Base-by-base conservation (phyloP, 208 protist genomes). In the Leishmania mexicana region DNA sequence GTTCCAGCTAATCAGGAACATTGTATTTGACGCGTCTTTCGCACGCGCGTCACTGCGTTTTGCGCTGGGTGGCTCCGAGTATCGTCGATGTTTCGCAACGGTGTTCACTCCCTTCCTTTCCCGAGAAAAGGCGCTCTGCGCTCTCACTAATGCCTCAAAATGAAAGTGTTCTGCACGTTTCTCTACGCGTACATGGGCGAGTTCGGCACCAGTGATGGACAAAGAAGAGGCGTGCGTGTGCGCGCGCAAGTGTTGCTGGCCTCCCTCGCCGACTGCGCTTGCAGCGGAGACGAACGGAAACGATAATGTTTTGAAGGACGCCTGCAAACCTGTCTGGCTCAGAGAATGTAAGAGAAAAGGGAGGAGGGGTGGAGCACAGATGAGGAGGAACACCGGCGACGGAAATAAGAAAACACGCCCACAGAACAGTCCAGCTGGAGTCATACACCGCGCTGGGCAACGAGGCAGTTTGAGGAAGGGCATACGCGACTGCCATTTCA, bases 1-100 rank as follows among this genome's bases (percentile, higher is more conserved):
- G 81, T 97, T 97, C 93, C 95, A 97, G 81, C 93, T 96, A 45
- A 97, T 90, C 21, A 97, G 58, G 77, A 92, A 91, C 94, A 97
- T 96, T 38, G 24, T 28, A 51, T 51, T 15, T 24, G 3, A 35
- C 24, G 47, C 24, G 70, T n/a, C 35, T 0, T 53, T 31, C 28
- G 70, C 45, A 45, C 28, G 38, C 31, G 38, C 31, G 45, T 6
- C 21, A 31, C n/a, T 24, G 40, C 49, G 17, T 21, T 17, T 35
- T 24, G 24, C 24, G 24, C 42, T 28, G 21, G 21, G 24, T 17
- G 42, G 47, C 5, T 19, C 45, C 8, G 28, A 0, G 49, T 62
- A 40, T 11, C 47, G 62, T 35, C 21, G 31, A 24, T 47, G 15
- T 45, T 21, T 15, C 5, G 7, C 17, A 76, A 57, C 28, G n/a